phyloP scores from a whole-genome alignment of 2,329 filamentous ascomycete genomes.

The Ceratocystis ficicola region DNA sequence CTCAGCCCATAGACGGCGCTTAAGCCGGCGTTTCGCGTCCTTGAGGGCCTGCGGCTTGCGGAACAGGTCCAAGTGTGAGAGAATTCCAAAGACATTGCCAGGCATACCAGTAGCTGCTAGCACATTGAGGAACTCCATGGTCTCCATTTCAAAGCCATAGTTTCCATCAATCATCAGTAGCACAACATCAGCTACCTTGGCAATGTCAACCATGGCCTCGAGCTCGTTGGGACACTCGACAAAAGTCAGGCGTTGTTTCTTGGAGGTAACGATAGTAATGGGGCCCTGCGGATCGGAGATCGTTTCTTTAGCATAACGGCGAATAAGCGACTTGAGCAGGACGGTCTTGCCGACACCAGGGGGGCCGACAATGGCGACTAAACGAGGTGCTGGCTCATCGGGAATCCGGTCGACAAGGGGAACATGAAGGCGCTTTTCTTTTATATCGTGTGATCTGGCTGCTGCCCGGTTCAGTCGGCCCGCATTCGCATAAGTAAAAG shows the following conservation, averaged over 20 bases:
- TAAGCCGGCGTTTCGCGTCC: constrained; percentile 89
- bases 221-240: constrained; percentile 95
- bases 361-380: constrained; percentile 89
- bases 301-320: constrained; percentile 90
- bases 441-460: constrained; percentile 64
- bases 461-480: constrained; percentile 68
- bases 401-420: constrained; percentile 91
- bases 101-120: constrained; percentile 94
- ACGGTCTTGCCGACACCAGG: constrained; percentile 94
- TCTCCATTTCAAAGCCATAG: constrained; percentile 99
- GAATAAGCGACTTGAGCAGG: constrained; percentile 83
- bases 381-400: constrained; percentile 84
- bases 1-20: constrained; percentile 93
- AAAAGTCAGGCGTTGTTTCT: constrained; percentile 87
- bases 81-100: constrained; percentile 91
- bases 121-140: constrained; percentile 97
- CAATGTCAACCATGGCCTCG: constrained; percentile 90
- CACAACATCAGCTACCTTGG: constrained; percentile 95
- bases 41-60: constrained; percentile 83
- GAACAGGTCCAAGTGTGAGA: constrained; percentile 94
- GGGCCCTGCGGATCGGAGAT: constrained; percentile 81
- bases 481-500: constrained; percentile 72
- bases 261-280: constrained; percentile 91
- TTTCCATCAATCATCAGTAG: constrained; percentile 98
- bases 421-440: constrained; percentile 92